Evolutionary conservation across 805 yeast genomes (phyloP), one percentile per base, ranked within the genome.

Genomic region (Candida maesae): DNA sequence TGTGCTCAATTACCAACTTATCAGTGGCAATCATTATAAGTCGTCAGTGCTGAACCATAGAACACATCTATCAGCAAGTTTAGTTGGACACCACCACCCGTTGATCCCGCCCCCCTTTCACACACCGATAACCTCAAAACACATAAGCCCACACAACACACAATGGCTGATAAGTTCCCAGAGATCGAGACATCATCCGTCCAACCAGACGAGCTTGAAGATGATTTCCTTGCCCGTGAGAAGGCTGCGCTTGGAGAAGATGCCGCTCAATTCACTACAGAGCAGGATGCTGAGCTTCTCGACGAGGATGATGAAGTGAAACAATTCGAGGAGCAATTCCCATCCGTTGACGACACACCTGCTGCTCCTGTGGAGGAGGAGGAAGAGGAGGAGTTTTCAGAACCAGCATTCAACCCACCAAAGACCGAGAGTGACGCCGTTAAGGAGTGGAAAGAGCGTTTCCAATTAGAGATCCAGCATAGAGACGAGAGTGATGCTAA

Each of bases 361-460:
- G 53, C 52, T 23, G 28, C 32, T 7, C 29, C 16, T 9, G 56
- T 41, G 3, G 18, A 49, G 9, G 58, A 57, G 1, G 65, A 58
- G 2, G 70, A 63, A n/a, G 73, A 66, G 6, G 75, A 70, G 2
- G 76, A 71, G 35, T 67, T 68, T 28, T 69, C 56, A 30, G 63
- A 56, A 41, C 51, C 60, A 5, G 51, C 41, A 17, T 55, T 52
- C 45, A 47, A 59, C 32, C 45, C 60, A 23, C 50, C 58, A 36
- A 54, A 52, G 36, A 55, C 45, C 6, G 82, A 79, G 45, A 74
- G 88, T 25, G 76, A 72, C 52, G 79, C 81, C 23, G 61, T 79
- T 38, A 63, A 68, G 53, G 86, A 82, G 59, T 91, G 99, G 99
- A 80, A 76, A 59, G 81, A 79, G 54, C 81, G 88, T 54, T 77